Evolutionary conservation across 2,329 filamentous ascomycete genomes (phyloP).

Genomic region (Pseudogymnoascus sp.): DNA sequence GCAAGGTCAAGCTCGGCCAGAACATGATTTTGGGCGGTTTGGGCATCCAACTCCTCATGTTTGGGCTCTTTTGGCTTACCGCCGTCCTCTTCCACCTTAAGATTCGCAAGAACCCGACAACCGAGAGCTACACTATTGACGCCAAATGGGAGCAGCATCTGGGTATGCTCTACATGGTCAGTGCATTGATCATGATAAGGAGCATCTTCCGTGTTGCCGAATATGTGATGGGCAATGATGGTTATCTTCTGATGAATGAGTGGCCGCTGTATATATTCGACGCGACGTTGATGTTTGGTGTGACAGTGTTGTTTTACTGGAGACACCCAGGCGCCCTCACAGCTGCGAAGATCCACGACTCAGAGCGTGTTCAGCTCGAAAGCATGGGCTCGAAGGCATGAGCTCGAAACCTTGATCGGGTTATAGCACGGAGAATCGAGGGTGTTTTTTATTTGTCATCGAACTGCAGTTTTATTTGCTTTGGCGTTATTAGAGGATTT

Average conservation of each 20-base stretch:
- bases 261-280: slow-evolving; percentile 38
- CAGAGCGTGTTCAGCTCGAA: background rate
- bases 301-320: slow-evolving; percentile 29
- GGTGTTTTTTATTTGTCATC: background rate
- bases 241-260: slow-evolving; percentile 35
- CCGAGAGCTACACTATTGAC: slow-evolving; percentile 8
- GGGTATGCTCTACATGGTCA: slow-evolving; percentile 33
- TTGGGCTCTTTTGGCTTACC: slow-evolving; percentile 44
- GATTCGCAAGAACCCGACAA: slow-evolving; percentile 15
- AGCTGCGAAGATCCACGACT: background rate
- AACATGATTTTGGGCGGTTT: slow-evolving; percentile 48
- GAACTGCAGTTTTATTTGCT: background rate
- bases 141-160: slow-evolving; percentile 30
- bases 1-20: slow-evolving; percentile 32
- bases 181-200: slow-evolving; percentile 37
- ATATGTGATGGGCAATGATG: slow-evolving; percentile 35
- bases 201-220: slow-evolving; percentile 40
- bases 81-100: slow-evolving; percentile 26
- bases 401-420: background rate
- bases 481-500: background rate
- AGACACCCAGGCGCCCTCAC: slow-evolving; percentile 25
- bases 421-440: background rate
- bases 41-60: slow-evolving; percentile 47
- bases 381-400: background rate
- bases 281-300: slow-evolving; percentile 33